Base-by-base conservation (phyloP, 495 filamentous ascomycete species). In the Annulohypoxylon moriforme region DNA sequence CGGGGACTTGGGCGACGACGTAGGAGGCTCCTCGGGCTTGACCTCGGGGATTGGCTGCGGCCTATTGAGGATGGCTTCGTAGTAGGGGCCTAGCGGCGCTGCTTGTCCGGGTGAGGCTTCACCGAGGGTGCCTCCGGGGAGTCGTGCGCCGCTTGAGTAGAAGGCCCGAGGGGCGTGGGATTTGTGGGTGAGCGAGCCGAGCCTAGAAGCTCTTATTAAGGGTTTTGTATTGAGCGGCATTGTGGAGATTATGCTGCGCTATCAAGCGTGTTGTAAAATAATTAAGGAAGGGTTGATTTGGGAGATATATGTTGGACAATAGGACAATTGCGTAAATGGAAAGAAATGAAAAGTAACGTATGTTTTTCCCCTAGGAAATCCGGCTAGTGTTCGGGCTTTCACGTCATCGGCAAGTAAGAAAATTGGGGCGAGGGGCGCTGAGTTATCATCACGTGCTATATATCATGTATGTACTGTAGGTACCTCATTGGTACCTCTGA, bases 11-110 rank as follows among this genome's bases (percentile, higher is more conserved):
- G 82, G 76, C 5, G 83, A 80, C 9, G 82, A 77, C 4, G 73
- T 72, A 9, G 83, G 79, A 7, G 76, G 76, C 3, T 79, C 78
- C 55, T 80, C 71, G n/a, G 83, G 76, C 53, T 80, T 78, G 16
- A 68, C 59, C 46, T 77, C 58, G 29, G 79, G 79, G 36, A 82
- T 72, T 9, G 69, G 70, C 24, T 77, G 77, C 5, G 81, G 84
- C 16, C 79, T 77, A 66, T 81, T 76, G 47, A 87, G 78, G 31
- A 87, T 76, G 58, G 80, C 77, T 65, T 82, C 80, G 68, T 85
- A 84, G 70, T 82, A 87, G 14, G 31, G 56, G 11, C 71, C 71
- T 0, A 73, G 25, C 13, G 71, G 71, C 9, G 66, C 14, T 31
- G 71, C 71, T 47, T 71, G 71, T 13, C 58, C 66, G 18, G 40